Evolutionary conservation across 2,329 filamentous ascomycete genomes (phyloP).

Genomic region (Dothiorella sarmentorum): DNA sequence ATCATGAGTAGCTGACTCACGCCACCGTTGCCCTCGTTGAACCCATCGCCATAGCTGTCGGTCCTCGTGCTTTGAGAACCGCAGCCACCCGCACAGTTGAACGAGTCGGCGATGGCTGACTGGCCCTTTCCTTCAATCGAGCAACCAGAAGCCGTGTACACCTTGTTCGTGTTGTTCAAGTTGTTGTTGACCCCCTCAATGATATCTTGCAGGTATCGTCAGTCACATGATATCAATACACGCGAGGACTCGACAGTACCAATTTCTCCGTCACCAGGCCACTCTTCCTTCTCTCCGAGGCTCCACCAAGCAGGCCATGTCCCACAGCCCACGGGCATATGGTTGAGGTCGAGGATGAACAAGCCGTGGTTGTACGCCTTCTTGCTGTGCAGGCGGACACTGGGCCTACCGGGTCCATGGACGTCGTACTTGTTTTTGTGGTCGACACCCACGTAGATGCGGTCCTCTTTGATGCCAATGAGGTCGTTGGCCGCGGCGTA

Average conservation of each 20-base stretch:
- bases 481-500: conserved; percentile 35
- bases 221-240: neutral
- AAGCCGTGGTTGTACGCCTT: conserved; percentile 38
- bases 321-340: conserved; percentile 34
- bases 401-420: conserved; percentile 27
- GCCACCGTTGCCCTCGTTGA: conserved; percentile 23
- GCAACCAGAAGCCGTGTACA: conserved; percentile 20
- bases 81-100: conserved; percentile 26
- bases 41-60: conserved; percentile 21
- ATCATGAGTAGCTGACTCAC: conserved; percentile 28
- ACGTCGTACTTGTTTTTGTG: conserved; percentile 42
- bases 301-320: conserved; percentile 39
- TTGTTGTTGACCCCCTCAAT: conserved; percentile 25
- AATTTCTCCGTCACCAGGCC: conserved; percentile 29
- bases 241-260: conserved; percentile 11
- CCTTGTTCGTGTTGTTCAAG: conserved; percentile 21
- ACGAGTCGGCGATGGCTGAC: conserved; percentile 21
- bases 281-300: conserved; percentile 27
- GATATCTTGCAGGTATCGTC: conserved; percentile 19
- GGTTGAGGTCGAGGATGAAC: conserved; percentile 37
- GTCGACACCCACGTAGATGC: conserved; percentile 32
- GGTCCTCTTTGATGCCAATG: conserved; percentile 21
- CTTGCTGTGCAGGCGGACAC: conserved; percentile 35
- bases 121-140: conserved; percentile 20
- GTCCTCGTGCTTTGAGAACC: conserved; percentile 15